A percentile compares a stretch with the other conserved stretches of the same genome.
Evolutionary conservation across 2,329 filamentous ascomycete species (phyloP).

Genomic region (Dichotomopilus funicola): DNA sequence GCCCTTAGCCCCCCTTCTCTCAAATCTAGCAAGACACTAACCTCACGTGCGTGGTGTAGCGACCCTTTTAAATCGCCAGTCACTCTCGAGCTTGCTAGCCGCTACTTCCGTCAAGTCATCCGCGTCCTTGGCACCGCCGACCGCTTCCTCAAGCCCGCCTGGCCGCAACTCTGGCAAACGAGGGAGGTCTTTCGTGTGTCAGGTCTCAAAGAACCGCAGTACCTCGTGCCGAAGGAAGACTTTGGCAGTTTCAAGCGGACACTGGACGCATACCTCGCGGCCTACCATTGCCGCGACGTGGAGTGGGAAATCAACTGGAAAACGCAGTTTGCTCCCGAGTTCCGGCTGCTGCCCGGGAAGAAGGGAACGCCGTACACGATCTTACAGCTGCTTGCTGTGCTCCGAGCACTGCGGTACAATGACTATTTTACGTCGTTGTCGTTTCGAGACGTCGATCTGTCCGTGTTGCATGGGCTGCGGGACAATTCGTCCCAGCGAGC

Average conservation of each 20-base stretch:
- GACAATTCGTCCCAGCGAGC: conserved; percentile 40
- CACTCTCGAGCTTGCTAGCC: conserved; percentile 43
- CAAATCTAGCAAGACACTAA: background rate
- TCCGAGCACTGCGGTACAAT: conserved; percentile 52
- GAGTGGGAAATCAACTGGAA: conserved; percentile 48
- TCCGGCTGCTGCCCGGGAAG: conserved; percentile 43
- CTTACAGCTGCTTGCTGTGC: conserved; percentile 49
- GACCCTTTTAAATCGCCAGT: conserved; percentile 28
- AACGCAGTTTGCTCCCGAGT: conserved; percentile 43
- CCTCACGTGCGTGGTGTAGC: conserved; percentile 14
- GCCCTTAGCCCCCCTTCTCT: conserved; percentile 15
- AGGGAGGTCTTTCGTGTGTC: conserved; percentile 46
- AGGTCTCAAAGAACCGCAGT: conserved; percentile 46
- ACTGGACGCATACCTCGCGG: conserved; percentile 48
- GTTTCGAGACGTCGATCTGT: conserved; percentile 46
- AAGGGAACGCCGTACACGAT: conserved; percentile 37
- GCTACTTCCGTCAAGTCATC: conserved; percentile 48
- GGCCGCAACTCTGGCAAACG: conserved; percentile 50
- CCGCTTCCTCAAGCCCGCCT: conserved; percentile 50
- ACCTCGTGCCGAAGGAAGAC: conserved; percentile 46
- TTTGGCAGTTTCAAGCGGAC: conserved; percentile 50
- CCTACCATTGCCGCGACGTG: conserved; percentile 44
- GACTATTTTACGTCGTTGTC: conserved; percentile 55
- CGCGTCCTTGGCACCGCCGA: conserved; percentile 49
- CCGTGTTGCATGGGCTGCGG: conserved; percentile 33